Conservation (phyloP, 2,329 filamentous ascomycete species). For the Fusarium redolens region DNA sequence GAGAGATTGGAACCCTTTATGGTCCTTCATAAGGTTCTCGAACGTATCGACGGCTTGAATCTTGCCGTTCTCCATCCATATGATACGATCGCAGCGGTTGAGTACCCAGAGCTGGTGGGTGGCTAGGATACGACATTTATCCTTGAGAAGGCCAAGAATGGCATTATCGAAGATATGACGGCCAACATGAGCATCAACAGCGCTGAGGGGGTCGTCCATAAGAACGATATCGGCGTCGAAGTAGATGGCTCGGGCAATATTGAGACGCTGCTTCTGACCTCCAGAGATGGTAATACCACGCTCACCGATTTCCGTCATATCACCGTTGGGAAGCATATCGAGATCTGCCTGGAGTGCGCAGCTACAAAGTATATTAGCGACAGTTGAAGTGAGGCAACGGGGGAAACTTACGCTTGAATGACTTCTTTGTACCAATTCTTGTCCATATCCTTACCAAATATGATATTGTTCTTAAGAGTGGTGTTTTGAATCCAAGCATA, state of each 20-base stretch:
- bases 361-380: constrained; percentile 49
- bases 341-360: constrained; percentile 88
- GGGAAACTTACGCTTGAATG: constrained; percentile 72
- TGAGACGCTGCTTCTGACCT: constrained; percentile 93
- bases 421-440: constrained; percentile 84
- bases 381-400: neutral
- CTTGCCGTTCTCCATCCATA: constrained; percentile 90
- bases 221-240: constrained; percentile 75
- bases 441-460: constrained; percentile 85
- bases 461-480: constrained; percentile 86
- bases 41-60: constrained; percentile 91
- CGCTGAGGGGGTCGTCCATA: constrained; percentile 76
- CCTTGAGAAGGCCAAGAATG: constrained; percentile 86
- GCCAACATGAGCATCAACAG: constrained; percentile 77
- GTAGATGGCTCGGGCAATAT: constrained; percentile 87
- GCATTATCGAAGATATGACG: constrained; percentile 91
- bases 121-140: constrained; percentile 91
- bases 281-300: constrained; percentile 95
- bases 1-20: constrained; percentile 81
- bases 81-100: constrained; percentile 88
- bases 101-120: constrained; percentile 97
- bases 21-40: constrained; percentile 83
- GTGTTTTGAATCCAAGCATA: constrained; percentile 98
- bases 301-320: constrained; percentile 93
- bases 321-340: constrained; percentile 91